phyloP scores from a whole-genome alignment of 2,329 filamentous ascomycete genomes.

The Uncinocarpus reesii region DNA sequence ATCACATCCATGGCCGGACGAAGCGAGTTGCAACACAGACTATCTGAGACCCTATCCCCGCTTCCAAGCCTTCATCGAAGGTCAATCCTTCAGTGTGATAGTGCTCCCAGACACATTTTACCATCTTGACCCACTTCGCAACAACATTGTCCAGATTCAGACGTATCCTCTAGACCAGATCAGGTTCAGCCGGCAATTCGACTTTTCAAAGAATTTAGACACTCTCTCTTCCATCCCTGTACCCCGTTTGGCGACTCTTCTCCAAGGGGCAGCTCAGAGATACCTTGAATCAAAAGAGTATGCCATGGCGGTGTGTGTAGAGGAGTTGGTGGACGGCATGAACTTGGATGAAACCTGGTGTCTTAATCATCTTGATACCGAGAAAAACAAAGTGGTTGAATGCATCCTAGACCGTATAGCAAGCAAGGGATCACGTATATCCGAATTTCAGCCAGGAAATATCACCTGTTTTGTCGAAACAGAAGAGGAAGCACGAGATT shows the following conservation, averaged over 20 bases:
- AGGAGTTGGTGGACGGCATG: conserved; percentile 14
- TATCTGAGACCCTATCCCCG: conserved; percentile 7
- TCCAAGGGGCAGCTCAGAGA: conserved; percentile 10
- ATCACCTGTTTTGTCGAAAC: conserved; percentile 13
- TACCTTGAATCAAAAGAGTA: conserved; percentile 9
- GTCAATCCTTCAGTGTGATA: neutral
- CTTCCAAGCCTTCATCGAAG: conserved; percentile 15
- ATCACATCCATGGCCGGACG: conserved; percentile 9
- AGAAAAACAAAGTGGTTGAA: conserved; percentile 3
- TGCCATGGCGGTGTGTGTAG: conserved; percentile 10
- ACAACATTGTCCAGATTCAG: conserved; percentile 12
- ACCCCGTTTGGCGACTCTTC: conserved; percentile 9
- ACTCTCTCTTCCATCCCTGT: conserved; percentile 13
- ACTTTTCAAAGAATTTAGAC: conserved; percentile 10
- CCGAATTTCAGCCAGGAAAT: conserved; percentile 8
- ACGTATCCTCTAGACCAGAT: conserved; percentile 7
- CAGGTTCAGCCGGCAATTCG: conserved; percentile 13
- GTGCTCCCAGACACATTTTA: conserved; percentile 12
- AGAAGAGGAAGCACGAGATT: conserved; percentile 10
- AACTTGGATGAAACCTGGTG: conserved; percentile 14
- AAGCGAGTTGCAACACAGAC: conserved; percentile 6
- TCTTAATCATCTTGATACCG: conserved; percentile 14
- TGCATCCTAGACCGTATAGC: conserved; percentile 9
- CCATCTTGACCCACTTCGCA: conserved; percentile 12
- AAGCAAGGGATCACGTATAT: conserved; percentile 10